Percentiles rank a stretch among this genome's conserved stretches.
Conservation (phyloP, 805 yeast genomes). For the Alloascoidea hylecoeti region DNA sequence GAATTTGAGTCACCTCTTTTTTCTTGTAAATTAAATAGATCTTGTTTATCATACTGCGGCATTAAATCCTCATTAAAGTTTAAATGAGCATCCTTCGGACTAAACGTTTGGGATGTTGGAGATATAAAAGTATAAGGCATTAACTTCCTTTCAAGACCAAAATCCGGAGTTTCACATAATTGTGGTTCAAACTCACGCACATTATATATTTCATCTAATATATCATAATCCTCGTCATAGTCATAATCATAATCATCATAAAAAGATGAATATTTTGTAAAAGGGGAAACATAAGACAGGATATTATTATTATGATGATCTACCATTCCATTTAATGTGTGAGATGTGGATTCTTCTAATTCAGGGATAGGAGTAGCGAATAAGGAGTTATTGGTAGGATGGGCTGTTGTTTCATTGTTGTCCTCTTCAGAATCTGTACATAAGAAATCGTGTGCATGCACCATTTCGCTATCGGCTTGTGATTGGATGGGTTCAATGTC, state of each 20-base stretch:
- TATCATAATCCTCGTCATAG: background rate
- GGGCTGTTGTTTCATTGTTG: background rate
- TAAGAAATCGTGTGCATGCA: background rate
- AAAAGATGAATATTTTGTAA: background rate
- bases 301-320: too few species aligned
- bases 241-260: background rate
- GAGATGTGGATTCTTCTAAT: background rate
- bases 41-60: too few species aligned
- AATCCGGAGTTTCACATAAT: background rate
- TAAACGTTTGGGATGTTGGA: slow-evolving; percentile 1
- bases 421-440: background rate
- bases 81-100: slow-evolving; percentile 3
- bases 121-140: background rate
- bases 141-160: background rate
- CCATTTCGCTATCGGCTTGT: too few species aligned
- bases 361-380: background rate
- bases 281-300: slow-evolving; percentile 1
- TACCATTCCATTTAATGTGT: too few species aligned
- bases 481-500: background rate
- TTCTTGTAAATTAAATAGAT: background rate
- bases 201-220: too few species aligned
- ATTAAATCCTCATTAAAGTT: slow-evolving; percentile 1
- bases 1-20: background rate
- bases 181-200: background rate
- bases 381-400: background rate